Base-by-base conservation (phyloP, 2,329 filamentous ascomycete genomes). In the Phialocephala sp. region DNA sequence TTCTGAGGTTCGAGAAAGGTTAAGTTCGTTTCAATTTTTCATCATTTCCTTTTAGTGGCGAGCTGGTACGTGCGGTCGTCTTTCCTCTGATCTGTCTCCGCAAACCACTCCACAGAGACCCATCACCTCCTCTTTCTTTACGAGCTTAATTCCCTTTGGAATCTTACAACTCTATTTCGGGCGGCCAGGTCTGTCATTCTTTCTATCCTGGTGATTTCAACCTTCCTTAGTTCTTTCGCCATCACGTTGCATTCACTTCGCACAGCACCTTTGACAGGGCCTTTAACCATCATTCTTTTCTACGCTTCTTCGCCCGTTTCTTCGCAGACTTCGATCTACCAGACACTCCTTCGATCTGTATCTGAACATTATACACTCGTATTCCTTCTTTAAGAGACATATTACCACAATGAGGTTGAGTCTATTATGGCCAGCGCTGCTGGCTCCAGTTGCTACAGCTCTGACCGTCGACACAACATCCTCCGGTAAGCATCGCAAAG, bases 211-310 rank as follows among this genome's bases (percentile, higher is more conserved):
- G 45, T 37, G 59, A 61, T 64, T 59, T 24, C 59, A 52, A 63
- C 55, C 61, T 35, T 52, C 58, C 22, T 66, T 66, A 54, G 32
- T 70, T 70, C 54, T 66, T 61, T 71, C 62, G 52, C 62, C 15
- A 63, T 35, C 60, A 47, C 24, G 56, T 66, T 43, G 12, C 61
- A 66, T 60, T 69, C 64, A 9, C 60, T 62, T 50, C 56, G 39
- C 18, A 47, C 62, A 55, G 67, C 60, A 66, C 71, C 73, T 75
- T 74, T 72, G 73, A 75, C 47, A 75, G 72, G 71, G 54, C 65
- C 24, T 61, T 65, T 66, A 63, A 63, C 68, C 59, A 55, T 68
- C 37, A 43, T 14, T 62, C 57, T 15, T 63, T 59, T 65, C 59
- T 35, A 41, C 45, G 52, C 35, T 39, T 61, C 60, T 47, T 59